Evolutionary conservation across 2,329 filamentous ascomycete genomes (phyloP).

Genomic region (Stachybotrys chartarum): DNA sequence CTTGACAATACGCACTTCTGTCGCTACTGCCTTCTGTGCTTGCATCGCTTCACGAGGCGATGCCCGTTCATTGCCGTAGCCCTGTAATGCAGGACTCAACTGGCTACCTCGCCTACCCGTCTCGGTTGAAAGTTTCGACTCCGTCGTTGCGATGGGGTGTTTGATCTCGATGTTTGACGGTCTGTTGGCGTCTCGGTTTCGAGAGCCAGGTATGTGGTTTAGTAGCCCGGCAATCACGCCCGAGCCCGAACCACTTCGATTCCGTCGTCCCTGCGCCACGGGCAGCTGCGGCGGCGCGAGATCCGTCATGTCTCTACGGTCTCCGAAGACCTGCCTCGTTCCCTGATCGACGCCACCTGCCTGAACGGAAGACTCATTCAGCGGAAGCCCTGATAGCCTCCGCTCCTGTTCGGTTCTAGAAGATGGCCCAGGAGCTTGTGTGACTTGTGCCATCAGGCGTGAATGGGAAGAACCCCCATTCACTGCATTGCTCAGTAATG

Average conservation of each 20-base stretch:
- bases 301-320: not conserved
- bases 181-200: not conserved
- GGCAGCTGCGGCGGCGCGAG: not conserved
- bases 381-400: not conserved
- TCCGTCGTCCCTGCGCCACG: not conserved
- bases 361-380: no score
- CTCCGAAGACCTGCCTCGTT: not conserved
- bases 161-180: not conserved
- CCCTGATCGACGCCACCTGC: not conserved
- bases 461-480: slow-evolving; percentile 9
- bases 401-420: slow-evolving; percentile 5
- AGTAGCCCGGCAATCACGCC: not conserved
- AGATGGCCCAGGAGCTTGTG: slow-evolving; percentile 12
- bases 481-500: slow-evolving; percentile 27
- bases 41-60: not conserved
- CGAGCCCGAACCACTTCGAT: not conserved
- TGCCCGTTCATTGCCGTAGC: not conserved
- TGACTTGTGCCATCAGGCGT: slow-evolving; percentile 7
- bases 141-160: not conserved
- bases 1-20: not conserved
- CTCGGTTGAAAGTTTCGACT: not conserved
- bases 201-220: not conserved
- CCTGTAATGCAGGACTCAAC: not conserved
- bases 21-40: not conserved
- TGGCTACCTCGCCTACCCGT: not conserved